Evolutionary conservation across 352 stramenopile genomes (phyloP), one percentile per base, ranked within the genome.

Genomic region (Globisporangium paroecandrum): DNA sequence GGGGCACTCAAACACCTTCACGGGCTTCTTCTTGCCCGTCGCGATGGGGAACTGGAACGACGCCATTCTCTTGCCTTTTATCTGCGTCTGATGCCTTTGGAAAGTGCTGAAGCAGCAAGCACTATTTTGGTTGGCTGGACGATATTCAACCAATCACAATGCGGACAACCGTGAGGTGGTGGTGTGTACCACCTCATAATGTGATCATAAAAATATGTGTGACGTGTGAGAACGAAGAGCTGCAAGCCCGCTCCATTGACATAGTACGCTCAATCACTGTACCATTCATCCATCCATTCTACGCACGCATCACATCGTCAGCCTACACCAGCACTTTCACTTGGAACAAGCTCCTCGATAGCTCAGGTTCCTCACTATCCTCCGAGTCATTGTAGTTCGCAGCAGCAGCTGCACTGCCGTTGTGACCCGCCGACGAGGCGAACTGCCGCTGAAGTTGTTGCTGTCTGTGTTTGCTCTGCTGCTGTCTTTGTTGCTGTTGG

Each of bases 1-100:
- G 15, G 85, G 85, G 64, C 87, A 93, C 69, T 87, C 78, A 49
- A 93, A 93, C 32, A 93, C 83, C 57, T 93, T 71, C 64, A 95
- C 83, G 59, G 71, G 58, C 73, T 89, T 91, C 79, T 90, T 90
- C 73, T 91, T 86, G 71, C 82, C 81, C 57, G 74, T 89, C 29
- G 85, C 78, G 58, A 93, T 84, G 41, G 85, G 85, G 68, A 93
- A 93, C 70, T 85, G 78, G 64, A 88, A 85, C 77, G 77, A 64
- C 78, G 82, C 81, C 59, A 70, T 70, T 36, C 27, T 1, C 4
- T 41, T 56, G 51, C 47, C 41, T 43, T 43, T n/a, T 29, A 12
- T 1, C 25, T 46, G 13, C 20, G 49, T 43, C 41, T 62, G 25
- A 22, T 25, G 29, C 6, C 54, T 29, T 68, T 55, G 18, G 20